Conservation (phyloP, 164 flowering plant genomes). For the Umbilicus rupestris region DNA sequence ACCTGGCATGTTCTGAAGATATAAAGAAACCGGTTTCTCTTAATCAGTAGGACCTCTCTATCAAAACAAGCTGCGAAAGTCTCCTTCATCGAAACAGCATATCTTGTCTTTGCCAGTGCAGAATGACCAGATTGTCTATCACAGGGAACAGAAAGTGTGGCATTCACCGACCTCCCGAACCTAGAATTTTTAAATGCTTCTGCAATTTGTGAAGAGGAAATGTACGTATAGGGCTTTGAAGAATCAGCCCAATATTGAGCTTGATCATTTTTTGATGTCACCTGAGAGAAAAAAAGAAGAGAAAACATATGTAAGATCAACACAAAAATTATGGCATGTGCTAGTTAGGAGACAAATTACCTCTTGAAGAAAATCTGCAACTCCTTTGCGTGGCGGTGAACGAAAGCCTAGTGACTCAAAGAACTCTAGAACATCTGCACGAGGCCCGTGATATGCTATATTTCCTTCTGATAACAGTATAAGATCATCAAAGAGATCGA, state of each 20-base stretch:
- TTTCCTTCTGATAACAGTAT: constrained; percentile 72
- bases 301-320: background rate
- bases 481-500: constrained; percentile 81
- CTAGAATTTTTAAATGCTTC: constrained; percentile 50
- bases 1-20: constrained; percentile 88
- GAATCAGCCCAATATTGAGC: constrained; percentile 83
- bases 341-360: constrained; percentile 23
- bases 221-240: constrained; percentile 52
- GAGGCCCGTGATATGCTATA: constrained; percentile 78
- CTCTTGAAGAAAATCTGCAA: constrained; percentile 98
- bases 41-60: constrained; percentile 54
- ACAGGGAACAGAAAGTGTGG: constrained; percentile 34
- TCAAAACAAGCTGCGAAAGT: constrained; percentile 49
- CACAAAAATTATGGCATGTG: background rate
- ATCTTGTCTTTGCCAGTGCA: constrained; percentile 49
- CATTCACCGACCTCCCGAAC: constrained; percentile 35
- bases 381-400: constrained; percentile 70
- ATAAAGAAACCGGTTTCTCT: constrained; percentile 61
- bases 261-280: constrained; percentile 85
- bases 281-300: constrained; percentile 31
- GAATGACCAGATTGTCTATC: constrained; percentile 40
- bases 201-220: constrained; percentile 59
- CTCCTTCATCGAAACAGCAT: constrained; percentile 47
- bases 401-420: constrained; percentile 75
- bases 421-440: constrained; percentile 52